A percentile compares a stretch with the other conserved stretches of the same genome.
Evolutionary conservation across 169 alveolate genomes (phyloP).

Genomic region (Haemoproteus tartakovskyi): DNA sequence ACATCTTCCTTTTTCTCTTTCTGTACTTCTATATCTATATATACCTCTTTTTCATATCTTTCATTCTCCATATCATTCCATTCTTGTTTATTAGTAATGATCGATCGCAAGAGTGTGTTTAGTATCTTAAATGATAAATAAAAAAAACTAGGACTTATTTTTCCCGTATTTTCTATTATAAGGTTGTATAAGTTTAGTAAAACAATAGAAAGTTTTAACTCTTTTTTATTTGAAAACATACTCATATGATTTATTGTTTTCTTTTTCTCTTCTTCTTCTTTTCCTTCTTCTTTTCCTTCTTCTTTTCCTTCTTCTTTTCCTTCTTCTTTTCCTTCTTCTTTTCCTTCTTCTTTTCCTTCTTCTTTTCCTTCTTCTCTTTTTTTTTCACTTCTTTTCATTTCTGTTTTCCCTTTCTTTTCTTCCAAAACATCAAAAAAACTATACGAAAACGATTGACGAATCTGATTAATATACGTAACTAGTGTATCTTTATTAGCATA

Average conservation of each 20-base stretch:
- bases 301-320: background rate
- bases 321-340: background rate
- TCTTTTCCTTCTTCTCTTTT: background rate
- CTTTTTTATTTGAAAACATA: constrained; percentile 27
- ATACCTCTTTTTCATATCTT: background rate
- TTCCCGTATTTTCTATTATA: constrained; percentile 30
- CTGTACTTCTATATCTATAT: background rate
- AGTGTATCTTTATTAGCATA: constrained; percentile 2
- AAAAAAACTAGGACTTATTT: constrained; percentile 40
- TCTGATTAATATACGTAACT: constrained; percentile 14
- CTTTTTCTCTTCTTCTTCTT: background rate
- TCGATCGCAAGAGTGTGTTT: constrained; percentile 20
- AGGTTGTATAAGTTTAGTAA: constrained; percentile 48
- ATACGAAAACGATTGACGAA: constrained; percentile 2
- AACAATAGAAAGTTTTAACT: constrained; percentile 21
- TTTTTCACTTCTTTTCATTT: too few relatives aligned
- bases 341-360: background rate
- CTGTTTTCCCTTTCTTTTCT: background rate
- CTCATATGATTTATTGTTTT: constrained; percentile 21
- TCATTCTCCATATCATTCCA: background rate
- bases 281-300: background rate
- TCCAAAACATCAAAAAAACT: background rate
- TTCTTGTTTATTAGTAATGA: constrained; percentile 1
- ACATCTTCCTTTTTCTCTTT: background rate
- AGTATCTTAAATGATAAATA: constrained; percentile 39